Base-by-base conservation (phyloP, 1,284 basidiomycete species). In the Sphaerobolus stellatus region DNA sequence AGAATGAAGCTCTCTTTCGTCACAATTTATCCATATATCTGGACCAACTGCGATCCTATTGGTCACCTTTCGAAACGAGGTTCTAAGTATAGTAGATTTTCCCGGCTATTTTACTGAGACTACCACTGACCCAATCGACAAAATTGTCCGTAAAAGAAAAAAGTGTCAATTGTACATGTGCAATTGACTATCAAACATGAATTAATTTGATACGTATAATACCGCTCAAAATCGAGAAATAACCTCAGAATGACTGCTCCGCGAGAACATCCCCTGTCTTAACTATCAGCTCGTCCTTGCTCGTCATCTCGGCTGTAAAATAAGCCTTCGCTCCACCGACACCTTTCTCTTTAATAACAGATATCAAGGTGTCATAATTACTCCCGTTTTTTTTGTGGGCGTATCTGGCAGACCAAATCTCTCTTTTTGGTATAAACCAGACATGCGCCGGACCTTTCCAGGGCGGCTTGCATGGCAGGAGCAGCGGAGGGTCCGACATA, bases 371-470 rank as follows among this genome's bases (percentile, higher is more conserved):
- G 50, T 78, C 72, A 56, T 79, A 84, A 2, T 62, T 73, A 0
- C 50, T 56, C 4, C 69, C 63, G 25, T 69, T 66, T 29, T 77
- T 75, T 1, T 50, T 46, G n/a, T 14, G 68, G 64, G 22, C 61
- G 18, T 18, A 81, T 65, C 1, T 61, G 61, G 58, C 80, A 82
- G 8, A 75, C 69, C 40, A 84, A 76, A 54, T 81, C 75, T 4
- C 76, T 67, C 58, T 76, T 80, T 66, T 78, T 77, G 53, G 73
- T 77, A 61, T 82, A 83, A 18, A 83, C 69, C 38, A 77, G 57
- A 24, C 81, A 54, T 44, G 67, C 56, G 2, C 67, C 70, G 6
- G 46, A 25, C 13, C 47, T 46, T 29, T 41, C 25, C 7, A 52
- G 20, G 20, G 47, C 25, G 13, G 25, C 25, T 14, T 27, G 27